Base-by-base conservation (phyloP, 257 asterid species). In the Ilex asprella region DNA sequence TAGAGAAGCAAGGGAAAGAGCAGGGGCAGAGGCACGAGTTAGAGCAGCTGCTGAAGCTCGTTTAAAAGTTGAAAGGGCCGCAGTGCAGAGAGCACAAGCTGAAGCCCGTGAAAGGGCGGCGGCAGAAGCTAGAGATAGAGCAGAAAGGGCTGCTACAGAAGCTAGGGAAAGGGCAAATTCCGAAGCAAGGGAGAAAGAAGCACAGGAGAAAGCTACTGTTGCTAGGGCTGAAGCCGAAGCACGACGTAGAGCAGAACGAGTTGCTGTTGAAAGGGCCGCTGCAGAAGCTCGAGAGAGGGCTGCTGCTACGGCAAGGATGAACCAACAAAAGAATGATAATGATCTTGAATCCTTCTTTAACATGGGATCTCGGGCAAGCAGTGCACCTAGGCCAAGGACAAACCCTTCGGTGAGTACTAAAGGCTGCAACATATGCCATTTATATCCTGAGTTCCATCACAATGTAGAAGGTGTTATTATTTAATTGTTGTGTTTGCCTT, bases 231-330 rank as follows among this genome's bases (percentile, higher is more conserved):
- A 83, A 66, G 78, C 86, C 14, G 91, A 92, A 74, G 86, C 85
- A 31, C 82, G 91, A 53, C 96, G 95, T 71, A 90, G 92, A 68
- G 86, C 89, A 64, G 96, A 93, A 70, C 74, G 97, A 66, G 84
- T 88, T 72, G 97, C 97, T 59, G 96, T 77, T 62, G 95, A 90
- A 39, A 93, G 91, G 79, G 99, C 88, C 61, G 83, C 91, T 63
- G 87, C 97, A 15, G 97, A 89, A 73, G 99, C 96, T 67, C 82
- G 95, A 60, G 95, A 90, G 31, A 93, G 91, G 79, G 99, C 88
- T 63, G 84, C 91, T 53, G 78, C 86, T 57, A 83, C 95, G 73
- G 79, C 99, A 13, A 84, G 79, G 76, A 67, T 72, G 76, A 87
- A 69, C 76, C 97, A 87, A 70, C 95, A 86, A 71, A 86, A 68